phyloP scores from a whole-genome alignment of 2,329 filamentous ascomycete species.

The Hymenoscyphus fraxineus region DNA sequence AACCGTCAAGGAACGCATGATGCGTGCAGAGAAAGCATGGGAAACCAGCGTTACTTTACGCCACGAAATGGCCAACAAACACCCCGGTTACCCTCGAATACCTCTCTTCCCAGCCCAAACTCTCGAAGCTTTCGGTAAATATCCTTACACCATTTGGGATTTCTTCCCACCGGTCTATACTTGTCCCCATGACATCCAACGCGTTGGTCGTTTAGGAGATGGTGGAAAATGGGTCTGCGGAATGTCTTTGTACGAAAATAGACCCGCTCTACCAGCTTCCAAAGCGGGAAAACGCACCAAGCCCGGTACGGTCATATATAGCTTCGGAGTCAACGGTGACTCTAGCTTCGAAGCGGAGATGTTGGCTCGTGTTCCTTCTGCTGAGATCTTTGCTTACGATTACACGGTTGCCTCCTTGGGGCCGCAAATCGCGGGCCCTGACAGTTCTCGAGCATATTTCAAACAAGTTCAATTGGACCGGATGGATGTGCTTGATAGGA shows the following conservation, averaged over 20 bases:
- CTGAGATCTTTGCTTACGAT: constrained; percentile 40
- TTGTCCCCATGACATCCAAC: constrained; percentile 41
- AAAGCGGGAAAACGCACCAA: constrained; percentile 13
- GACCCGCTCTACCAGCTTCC: constrained; percentile 14
- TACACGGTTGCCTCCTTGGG: constrained; percentile 38
- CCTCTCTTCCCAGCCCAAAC: constrained; percentile 28
- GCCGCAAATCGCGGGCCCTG: constrained; percentile 15
- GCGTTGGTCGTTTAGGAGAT: constrained; percentile 39
- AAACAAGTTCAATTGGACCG: constrained; percentile 34
- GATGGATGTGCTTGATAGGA: constrained; percentile 28
- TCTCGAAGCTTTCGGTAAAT: constrained; percentile 21
- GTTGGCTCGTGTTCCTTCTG: constrained; percentile 37
- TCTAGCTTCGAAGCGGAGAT: constrained; percentile 40
- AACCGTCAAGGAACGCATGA: constrained; percentile 24
- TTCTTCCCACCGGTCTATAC: constrained; percentile 39
- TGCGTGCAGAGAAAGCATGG: constrained; percentile 27
- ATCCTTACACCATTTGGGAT: constrained; percentile 40
- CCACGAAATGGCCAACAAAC: constrained; percentile 24
- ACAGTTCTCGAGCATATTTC: constrained; percentile 34
- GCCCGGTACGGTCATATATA: constrained; percentile 35
- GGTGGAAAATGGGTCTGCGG: constrained; percentile 45
- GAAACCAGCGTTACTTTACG: constrained; percentile 23
- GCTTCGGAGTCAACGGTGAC: constrained; percentile 39
- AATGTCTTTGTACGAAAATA: constrained; percentile 37
- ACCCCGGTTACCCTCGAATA: constrained; percentile 23